phyloP scores from a whole-genome alignment of 768 basidiomycete species.

The Lepiota subincarnata region DNA sequence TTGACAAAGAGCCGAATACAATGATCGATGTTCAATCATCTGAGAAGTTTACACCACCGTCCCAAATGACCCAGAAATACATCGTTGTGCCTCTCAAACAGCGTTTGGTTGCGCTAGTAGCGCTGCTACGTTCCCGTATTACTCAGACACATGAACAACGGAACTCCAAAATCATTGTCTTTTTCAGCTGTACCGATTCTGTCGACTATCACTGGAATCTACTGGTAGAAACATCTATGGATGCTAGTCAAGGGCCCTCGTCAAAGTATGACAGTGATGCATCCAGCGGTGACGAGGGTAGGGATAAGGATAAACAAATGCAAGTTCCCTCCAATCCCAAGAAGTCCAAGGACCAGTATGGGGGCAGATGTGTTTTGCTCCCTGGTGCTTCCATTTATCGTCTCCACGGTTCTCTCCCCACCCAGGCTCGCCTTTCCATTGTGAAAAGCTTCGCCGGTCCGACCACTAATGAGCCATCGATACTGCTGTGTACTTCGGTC shows the following conservation, averaged over 20 bases:
- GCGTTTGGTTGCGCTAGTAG: conserved; percentile 86
- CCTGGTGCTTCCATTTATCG: conserved; percentile 82
- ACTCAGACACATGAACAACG: conserved; percentile 49
- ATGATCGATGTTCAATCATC: conserved; percentile 6
- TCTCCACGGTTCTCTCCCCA: conserved; percentile 89
- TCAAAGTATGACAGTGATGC: conserved; percentile 11
- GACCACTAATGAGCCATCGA: conserved; percentile 18
- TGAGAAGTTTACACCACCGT: conserved; percentile 77
- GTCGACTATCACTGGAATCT: conserved; percentile 96
- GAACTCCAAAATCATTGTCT: conserved; percentile 83
- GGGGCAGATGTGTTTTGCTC: conserved; percentile 67
- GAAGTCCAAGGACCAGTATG: conserved; percentile 14
- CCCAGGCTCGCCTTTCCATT: conserved; percentile 73
- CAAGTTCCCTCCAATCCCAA: no score
- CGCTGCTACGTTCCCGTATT: conserved; percentile 79
- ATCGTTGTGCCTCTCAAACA: conserved; percentile 88
- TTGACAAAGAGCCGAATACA: conserved; percentile 30
- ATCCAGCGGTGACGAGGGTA: conserved; percentile 26
- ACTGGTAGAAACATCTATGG: conserved; percentile 71
- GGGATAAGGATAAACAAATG: conserved; percentile 15
- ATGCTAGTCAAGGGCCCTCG: conserved; percentile 19
- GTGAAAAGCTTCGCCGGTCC: conserved; percentile 75
- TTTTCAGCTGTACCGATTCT: conserved; percentile 95
- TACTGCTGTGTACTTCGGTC: conserved; percentile 90
- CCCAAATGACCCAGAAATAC: conserved; percentile 90